Evolutionary conservation across 1,139 yeast species (phyloP).

Genomic region (Saccharomyces hybrid): DNA sequence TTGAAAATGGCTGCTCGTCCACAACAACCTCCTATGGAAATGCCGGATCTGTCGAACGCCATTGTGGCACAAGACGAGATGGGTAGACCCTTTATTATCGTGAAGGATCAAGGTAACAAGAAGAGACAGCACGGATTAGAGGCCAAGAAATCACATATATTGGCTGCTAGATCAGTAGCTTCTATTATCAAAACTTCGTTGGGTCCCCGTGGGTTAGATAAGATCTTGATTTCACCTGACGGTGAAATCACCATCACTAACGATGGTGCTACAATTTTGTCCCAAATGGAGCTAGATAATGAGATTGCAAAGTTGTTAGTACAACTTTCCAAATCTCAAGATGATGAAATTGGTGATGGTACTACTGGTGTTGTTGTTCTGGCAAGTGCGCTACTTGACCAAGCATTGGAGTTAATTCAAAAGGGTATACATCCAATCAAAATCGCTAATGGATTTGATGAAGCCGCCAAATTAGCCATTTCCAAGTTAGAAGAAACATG

Average conservation of each 20-base stretch:
- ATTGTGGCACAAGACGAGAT: slow-evolving; percentile 97
- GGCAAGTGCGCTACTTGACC: slow-evolving; percentile 90
- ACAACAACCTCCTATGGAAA: slow-evolving; percentile 45
- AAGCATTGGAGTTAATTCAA: slow-evolving; percentile 88
- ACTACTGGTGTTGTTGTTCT: slow-evolving; percentile 98
- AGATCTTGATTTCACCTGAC: slow-evolving; percentile 85
- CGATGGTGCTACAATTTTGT: slow-evolving; percentile 94
- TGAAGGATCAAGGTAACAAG: slow-evolving; percentile 91
- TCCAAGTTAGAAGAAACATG: slow-evolving; percentile 67
- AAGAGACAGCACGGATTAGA: slow-evolving; percentile 89
- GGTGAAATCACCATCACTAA: slow-evolving; percentile 97
- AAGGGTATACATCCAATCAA: slow-evolving; percentile 96
- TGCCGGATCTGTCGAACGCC: slow-evolving; percentile 96
- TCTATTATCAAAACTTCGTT: slow-evolving; percentile 85
- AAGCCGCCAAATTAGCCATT: slow-evolving; percentile 88
- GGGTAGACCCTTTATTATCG: slow-evolving; percentile 98
- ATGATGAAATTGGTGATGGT: slow-evolving; percentile 98
- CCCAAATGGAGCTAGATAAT: slow-evolving; percentile 93
- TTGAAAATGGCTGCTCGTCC: slow-evolving; percentile 22
- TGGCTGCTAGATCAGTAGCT: slow-evolving; percentile 94
- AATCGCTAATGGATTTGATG: slow-evolving; percentile 95
- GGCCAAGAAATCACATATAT: slow-evolving; percentile 89
- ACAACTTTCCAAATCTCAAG: slow-evolving; percentile 91
- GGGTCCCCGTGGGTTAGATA: slow-evolving; percentile 98
- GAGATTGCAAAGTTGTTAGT: slow-evolving; percentile 94